Conservation (phyloP, 768 basidiomycete species). For the Fistulinella prunicolor region DNA sequence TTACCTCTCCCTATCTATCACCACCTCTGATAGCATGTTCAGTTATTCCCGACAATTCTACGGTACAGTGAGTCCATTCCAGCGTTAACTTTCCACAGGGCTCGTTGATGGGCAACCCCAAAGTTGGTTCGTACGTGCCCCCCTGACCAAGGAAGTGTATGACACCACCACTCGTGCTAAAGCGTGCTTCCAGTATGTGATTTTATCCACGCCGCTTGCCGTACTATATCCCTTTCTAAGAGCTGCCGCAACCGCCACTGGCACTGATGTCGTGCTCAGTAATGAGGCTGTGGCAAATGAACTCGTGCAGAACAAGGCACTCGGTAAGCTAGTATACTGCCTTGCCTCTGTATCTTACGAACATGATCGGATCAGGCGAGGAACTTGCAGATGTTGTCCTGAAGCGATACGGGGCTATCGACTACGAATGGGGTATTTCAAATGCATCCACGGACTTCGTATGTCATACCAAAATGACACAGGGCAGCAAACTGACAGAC, state of each 20-base stretch:
- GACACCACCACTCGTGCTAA: slow-evolving; percentile 56
- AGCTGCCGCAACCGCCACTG: slow-evolving; percentile 66
- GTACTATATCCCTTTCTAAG: slow-evolving; percentile 32
- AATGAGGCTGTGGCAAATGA: slow-evolving; percentile 43
- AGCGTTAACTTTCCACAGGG: neutral
- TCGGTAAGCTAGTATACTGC: slow-evolving; percentile 39
- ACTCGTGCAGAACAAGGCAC: slow-evolving; percentile 62
- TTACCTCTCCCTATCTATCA: neutral
- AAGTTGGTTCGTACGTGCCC: slow-evolving; percentile 74
- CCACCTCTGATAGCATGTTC: neutral
- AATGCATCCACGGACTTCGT: slow-evolving; percentile 84
- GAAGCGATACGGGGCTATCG: slow-evolving; percentile 59
- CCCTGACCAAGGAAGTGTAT: slow-evolving; percentile 58
- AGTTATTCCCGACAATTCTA: slow-evolving; percentile 86
- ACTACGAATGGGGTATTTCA: slow-evolving; percentile 64
- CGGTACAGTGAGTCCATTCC: slow-evolving; percentile 51
- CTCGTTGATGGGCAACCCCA: too few species aligned
- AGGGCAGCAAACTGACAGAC: neutral
- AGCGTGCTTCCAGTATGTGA: slow-evolving; percentile 68
- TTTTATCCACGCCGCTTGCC: neutral
- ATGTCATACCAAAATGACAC: slow-evolving; percentile 26
- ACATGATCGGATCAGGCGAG: slow-evolving; percentile 44
- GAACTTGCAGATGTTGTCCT: slow-evolving; percentile 62
- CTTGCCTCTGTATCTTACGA: neutral
- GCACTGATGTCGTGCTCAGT: slow-evolving; percentile 49